phyloP scores from a whole-genome alignment of 306 rosid species.

The Malus domestica region ASM211411v1 NC_041793.1:29462001-29462500 shows the following conservation, averaged over 20 bases:
- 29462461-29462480: too few relatives aligned
- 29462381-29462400: background rate
- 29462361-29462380: background rate
- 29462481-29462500: too few relatives aligned
- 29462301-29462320: background rate
- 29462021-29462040: background rate
- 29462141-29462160: conserved; percentile 10
- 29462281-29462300: background rate
- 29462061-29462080: background rate
- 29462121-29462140: conserved; percentile 11
- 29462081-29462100: background rate
- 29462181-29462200: conserved; percentile 15
- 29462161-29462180: background rate
- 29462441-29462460: too few relatives aligned
- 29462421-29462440: conserved; percentile 48
- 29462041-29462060: background rate
- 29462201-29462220: background rate
- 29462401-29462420: background rate
- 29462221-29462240: background rate
- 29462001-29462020: background rate
- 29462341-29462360: background rate
- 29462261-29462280: background rate
- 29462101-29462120: conserved; percentile 33
- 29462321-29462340: background rate
- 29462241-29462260: background rate